Conservation (phyloP, 2,329 filamentous ascomycete species). For the Rhytidhysteron rufulum region DNA sequence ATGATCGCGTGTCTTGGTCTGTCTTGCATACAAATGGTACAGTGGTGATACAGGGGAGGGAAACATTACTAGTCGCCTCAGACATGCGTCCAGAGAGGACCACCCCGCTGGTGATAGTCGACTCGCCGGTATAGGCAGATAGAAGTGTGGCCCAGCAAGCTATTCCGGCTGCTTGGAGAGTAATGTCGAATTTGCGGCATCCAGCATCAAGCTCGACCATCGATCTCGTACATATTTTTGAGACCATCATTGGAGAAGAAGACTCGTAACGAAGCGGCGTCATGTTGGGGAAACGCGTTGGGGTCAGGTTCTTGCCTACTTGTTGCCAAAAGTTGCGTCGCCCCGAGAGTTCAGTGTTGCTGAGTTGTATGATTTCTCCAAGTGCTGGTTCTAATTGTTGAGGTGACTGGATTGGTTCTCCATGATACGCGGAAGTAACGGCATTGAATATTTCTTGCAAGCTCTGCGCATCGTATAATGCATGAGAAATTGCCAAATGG, state of each 20-base stretch:
- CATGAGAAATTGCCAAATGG: slow-evolving; percentile 66
- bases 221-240: slow-evolving; percentile 37
- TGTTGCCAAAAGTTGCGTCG: slow-evolving; percentile 60
- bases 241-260: slow-evolving; percentile 32
- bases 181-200: slow-evolving; percentile 60
- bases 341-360: slow-evolving; percentile 23
- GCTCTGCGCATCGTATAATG: slow-evolving; percentile 79
- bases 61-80: slow-evolving; percentile 54
- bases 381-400: slow-evolving; percentile 42
- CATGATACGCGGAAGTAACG: slow-evolving; percentile 45
- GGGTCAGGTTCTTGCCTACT: slow-evolving; percentile 49
- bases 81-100: slow-evolving; percentile 72
- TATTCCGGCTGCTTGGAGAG: slow-evolving; percentile 71
- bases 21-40: slow-evolving; percentile 66
- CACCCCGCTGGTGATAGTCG: slow-evolving; percentile 70
- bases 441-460: slow-evolving; percentile 62
- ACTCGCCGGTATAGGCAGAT: slow-evolving; percentile 72
- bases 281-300: slow-evolving; percentile 73
- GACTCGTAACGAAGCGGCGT: slow-evolving; percentile 54
- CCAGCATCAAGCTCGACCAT: slow-evolving; percentile 50
- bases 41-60: slow-evolving; percentile 79
- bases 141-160: slow-evolving; percentile 75
- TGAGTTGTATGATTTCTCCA: slow-evolving; percentile 41
- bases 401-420: slow-evolving; percentile 14
- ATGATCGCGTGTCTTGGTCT: slow-evolving; percentile 48